These are phyloP conservation scores for Orbilia ellipsospora DNA, from an alignment of 2,329 filamentous ascomycete genomes.

Conservation along the genomic window DNA sequence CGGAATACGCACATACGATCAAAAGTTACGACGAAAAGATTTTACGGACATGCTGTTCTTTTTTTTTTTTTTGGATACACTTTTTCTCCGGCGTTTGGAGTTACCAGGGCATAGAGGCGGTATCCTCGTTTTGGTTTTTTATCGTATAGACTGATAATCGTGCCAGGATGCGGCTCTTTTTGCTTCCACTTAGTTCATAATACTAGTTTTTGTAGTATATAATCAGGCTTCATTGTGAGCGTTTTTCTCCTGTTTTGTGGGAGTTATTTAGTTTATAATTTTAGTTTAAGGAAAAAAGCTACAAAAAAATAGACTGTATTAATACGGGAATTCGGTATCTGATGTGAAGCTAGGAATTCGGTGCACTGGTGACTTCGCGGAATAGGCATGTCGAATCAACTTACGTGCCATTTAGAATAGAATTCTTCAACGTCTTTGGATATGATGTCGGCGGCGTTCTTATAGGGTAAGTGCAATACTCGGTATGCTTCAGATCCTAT, in stretches of 20 bases:
- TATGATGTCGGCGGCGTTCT: too few species aligned
- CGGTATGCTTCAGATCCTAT: too few species aligned
- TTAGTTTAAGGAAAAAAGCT: too few species aligned
- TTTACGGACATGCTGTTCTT: neutral
- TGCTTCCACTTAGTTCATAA: constrained; percentile 5
- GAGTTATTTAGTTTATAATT: neutral
- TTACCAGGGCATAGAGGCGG: constrained; percentile 39
- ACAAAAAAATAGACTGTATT: neutral
- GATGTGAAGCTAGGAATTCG: too few species aligned
- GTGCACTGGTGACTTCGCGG: too few species aligned
- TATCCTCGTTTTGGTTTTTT: constrained; percentile 21
- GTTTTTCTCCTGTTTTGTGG: neutral
- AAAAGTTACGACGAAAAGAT: too few species aligned
- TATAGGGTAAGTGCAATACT: too few species aligned
- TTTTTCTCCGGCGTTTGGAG: constrained; percentile 36
- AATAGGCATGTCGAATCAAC: too few species aligned
- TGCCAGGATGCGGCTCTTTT: constrained; percentile 3
- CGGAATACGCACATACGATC: neutral
- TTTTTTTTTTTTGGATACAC: constrained; percentile 9
- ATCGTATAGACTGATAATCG: constrained; percentile 10
- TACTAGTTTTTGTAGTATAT: constrained; percentile 24
- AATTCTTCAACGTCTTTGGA: too few species aligned
- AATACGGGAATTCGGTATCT: too few species aligned
- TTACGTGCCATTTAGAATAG: too few species aligned
- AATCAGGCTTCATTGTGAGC: constrained; percentile 9